Evolutionary conservation across 1,284 basidiomycete genomes (phyloP).

Genomic region (Sporisorium graminicola): DNA sequence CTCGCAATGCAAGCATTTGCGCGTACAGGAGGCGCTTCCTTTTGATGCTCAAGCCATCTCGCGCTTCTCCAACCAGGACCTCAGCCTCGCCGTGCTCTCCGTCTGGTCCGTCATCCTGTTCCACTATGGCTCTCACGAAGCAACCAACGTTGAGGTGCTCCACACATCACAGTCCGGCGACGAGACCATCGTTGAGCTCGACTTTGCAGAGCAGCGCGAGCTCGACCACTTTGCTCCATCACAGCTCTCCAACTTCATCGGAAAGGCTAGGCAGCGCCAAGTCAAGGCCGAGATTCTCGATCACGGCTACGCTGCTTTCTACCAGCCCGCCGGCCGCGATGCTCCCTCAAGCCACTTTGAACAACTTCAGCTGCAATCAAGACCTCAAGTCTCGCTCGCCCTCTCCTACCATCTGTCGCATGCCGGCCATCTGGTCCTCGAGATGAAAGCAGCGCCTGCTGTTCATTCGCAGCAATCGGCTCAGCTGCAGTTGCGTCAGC

Average conservation of each 20-base stretch:
- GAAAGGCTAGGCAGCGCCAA: constrained; percentile 11
- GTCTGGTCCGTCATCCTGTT: constrained; percentile 49
- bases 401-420: constrained; percentile 20
- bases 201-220: constrained; percentile 36
- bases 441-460: constrained; percentile 42
- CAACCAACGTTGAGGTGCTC: constrained; percentile 42
- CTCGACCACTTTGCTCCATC: constrained; percentile 10
- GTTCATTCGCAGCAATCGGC: constrained; percentile 56
- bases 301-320: constrained; percentile 44
- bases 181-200: constrained; percentile 32
- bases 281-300: constrained; percentile 8
- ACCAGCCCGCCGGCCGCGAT: constrained; percentile 1
- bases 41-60: constrained; percentile 10
- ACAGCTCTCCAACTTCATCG: constrained; percentile 19
- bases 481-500: constrained; percentile 46
- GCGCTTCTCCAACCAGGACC: constrained; percentile 18
- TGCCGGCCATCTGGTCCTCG: constrained; percentile 15
- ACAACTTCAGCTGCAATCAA: constrained; percentile 18
- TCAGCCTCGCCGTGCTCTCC: constrained; percentile 35
- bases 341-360: constrained; percentile 16
- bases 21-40: constrained; percentile 15
- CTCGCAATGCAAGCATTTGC: constrained; percentile 29
- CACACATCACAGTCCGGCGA: constrained; percentile 12
- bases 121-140: constrained; percentile 46
- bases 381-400: constrained; percentile 37